Base-by-base conservation (phyloP, 78 protist species). In the Mantamonas sphyraenae region DNA sequence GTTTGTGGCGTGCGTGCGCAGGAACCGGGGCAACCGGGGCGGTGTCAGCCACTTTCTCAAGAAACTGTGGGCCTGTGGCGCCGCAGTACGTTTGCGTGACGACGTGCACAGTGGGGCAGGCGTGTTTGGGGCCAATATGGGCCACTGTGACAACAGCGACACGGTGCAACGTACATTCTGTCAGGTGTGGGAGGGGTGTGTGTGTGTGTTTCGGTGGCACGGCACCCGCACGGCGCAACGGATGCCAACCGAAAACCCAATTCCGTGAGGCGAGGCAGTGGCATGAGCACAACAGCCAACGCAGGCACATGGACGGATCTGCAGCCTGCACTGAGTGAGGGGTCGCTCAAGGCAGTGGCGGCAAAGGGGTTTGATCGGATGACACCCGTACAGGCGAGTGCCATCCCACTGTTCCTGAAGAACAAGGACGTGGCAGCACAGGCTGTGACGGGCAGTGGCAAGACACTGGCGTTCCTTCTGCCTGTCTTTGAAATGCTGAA, bases 401-500 rank as follows among this genome's bases (percentile, higher is more conserved):
- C 76, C 0, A 86, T 89, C 22, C 94, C 94, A 33, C 71, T 71
- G 30, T 77, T 89, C 42, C 76, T 85, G 24, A 31, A 61, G 31
- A 79, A 73, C 74, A 85, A 89, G 67, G 94, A 89, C 53, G 94
- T 89, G 0, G 76, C 63, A 12, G 92, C 82, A 9, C 79, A 84
- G 45, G 83, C 77, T 2, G 76, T 69, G 30, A 90, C 95, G 0
- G 92, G 95, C 0, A 82, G 91, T 7, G 99, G 99, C 22, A 95
- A 93, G 80, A 95, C 97, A 14, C 76, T 92, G 39, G 88, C 96
- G 33, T 95, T 88, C 69, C 45, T 82, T 5, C 80, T 95, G 12
- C 98, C 98, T 55, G 85, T 71, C 9, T 63, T 89, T 50, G 90
- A 89, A 64, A 72, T 84, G 34, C 60, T 88, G 8, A 42, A 39